These are phyloP conservation scores for Chalaropsis thielavioides DNA, from an alignment of 2,329 filamentous ascomycete species.

Conservation along the genomic window DNA sequence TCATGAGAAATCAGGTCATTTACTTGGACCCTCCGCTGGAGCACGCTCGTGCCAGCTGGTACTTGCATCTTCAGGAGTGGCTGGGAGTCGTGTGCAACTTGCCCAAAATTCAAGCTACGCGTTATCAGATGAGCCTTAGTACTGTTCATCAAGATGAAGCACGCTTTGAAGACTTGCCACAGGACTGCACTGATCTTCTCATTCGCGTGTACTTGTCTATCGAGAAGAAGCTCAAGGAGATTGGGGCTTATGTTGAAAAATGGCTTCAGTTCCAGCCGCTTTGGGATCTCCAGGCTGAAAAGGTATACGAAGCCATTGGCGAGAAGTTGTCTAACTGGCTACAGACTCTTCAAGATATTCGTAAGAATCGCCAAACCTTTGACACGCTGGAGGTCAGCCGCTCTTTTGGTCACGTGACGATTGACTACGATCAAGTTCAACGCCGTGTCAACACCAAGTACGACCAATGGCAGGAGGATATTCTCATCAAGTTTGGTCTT, in stretches of 20 bases:
- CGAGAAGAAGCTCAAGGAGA: constrained; percentile 66
- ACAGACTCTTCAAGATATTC: constrained; percentile 89
- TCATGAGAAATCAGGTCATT: constrained; percentile 96
- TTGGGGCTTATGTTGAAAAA: constrained; percentile 82
- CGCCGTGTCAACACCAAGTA: constrained; percentile 98
- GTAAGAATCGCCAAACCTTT: constrained; percentile 89
- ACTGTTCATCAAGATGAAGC: constrained; percentile 49
- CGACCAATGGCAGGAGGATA: constrained; percentile 98
- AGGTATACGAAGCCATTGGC: constrained; percentile 82
- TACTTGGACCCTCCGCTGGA: constrained; percentile 89
- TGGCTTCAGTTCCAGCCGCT: constrained; percentile 98
- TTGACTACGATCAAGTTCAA: constrained; percentile 98
- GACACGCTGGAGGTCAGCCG: constrained; percentile 91
- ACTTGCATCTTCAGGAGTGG: constrained; percentile 84
- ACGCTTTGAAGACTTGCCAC: constrained; percentile 72
- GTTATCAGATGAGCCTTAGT: constrained; percentile 80
- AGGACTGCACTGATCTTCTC: constrained; percentile 66
- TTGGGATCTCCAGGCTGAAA: constrained; percentile 92
- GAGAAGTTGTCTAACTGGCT: constrained; percentile 89
- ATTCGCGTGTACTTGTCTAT: constrained; percentile 68
- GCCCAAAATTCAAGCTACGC: constrained; percentile 83
- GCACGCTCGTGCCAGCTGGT: constrained; percentile 85
- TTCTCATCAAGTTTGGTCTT: constrained; percentile 79
- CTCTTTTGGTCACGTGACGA: constrained; percentile 82
- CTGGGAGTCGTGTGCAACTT: constrained; percentile 83